A percentile compares a stretch with the other conserved stretches of the same genome.
These are phyloP conservation scores for Plantago elongata DNA, from an alignment of 257 asterid species.

Conservation along the genomic window DNA sequence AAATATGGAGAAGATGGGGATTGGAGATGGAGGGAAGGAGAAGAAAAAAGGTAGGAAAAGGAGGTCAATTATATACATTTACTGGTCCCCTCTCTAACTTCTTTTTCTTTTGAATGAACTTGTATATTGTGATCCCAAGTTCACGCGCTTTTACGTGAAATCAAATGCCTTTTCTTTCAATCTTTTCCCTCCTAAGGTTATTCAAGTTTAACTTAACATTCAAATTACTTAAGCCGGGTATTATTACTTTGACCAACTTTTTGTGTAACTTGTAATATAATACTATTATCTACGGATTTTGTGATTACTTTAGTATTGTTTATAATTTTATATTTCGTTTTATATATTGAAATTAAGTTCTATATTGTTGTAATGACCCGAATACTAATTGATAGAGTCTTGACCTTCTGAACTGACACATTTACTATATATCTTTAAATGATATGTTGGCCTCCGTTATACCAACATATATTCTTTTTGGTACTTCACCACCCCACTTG, in stretches of 20 bases:
- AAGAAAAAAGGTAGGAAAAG: slow-evolving; percentile 32
- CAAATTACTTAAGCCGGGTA: background rate
- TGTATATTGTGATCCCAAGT: background rate
- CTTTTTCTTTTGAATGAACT: slow-evolving; percentile 1
- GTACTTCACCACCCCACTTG: too few relatives aligned
- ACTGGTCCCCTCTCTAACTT: slow-evolving; percentile 24
- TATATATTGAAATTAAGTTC: too few relatives aligned
- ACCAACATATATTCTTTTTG: too few relatives aligned
- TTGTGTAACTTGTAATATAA: background rate
- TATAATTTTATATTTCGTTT: too few relatives aligned
- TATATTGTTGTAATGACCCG: too few relatives aligned
- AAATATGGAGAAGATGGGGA: slow-evolving; percentile 18
- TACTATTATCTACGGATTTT: too few relatives aligned
- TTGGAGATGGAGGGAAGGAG: slow-evolving; percentile 29
- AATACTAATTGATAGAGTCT: too few relatives aligned
- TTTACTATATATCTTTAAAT: too few relatives aligned
- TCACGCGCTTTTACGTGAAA: slow-evolving; percentile 26
- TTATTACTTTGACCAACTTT: background rate
- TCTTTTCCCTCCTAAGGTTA: slow-evolving; percentile 26
- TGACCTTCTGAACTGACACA: too few relatives aligned
- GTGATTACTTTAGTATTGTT: too few relatives aligned
- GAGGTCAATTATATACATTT: slow-evolving; percentile 32
- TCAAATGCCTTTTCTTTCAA: slow-evolving; percentile 19
- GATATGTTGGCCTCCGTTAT: too few relatives aligned
- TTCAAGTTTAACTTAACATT: slow-evolving; percentile 17